Evolutionary conservation across 148 eudicot species (phyloP).

Genomic region (Vaccinium vitisidaea): DNA sequence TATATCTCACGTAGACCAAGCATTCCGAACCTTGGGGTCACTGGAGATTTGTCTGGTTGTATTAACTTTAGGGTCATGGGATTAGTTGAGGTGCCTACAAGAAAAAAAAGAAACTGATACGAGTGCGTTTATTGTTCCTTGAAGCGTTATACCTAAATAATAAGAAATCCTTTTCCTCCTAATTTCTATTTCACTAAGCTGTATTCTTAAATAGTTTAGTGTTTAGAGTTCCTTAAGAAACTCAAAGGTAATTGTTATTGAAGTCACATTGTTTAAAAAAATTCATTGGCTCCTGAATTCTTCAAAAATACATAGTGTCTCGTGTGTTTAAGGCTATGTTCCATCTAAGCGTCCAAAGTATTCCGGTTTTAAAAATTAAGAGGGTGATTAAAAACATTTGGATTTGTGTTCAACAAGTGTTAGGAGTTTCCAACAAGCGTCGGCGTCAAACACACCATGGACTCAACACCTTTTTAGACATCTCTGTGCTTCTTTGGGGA

Average conservation of each 20-base stretch:
- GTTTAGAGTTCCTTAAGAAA: constrained; percentile 4
- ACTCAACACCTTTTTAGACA: background rate
- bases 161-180: background rate
- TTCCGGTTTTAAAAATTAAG: background rate
- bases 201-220: background rate
- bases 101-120: background rate
- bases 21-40: background rate
- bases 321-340: background rate
- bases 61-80: background rate
- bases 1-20: background rate
- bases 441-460: background rate
- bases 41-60: background rate
- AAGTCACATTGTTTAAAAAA: background rate
- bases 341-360: background rate
- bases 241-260: background rate
- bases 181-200: background rate
- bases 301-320: background rate
- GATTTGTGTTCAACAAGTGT: background rate
- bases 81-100: background rate
- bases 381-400: background rate
- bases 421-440: background rate
- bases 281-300: background rate
- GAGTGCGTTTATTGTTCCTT: background rate
- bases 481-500: background rate
- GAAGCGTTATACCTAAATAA: background rate